Conservation (phyloP, 2,329 filamentous ascomycete genomes). For the Alternaria incomplexa region DNA sequence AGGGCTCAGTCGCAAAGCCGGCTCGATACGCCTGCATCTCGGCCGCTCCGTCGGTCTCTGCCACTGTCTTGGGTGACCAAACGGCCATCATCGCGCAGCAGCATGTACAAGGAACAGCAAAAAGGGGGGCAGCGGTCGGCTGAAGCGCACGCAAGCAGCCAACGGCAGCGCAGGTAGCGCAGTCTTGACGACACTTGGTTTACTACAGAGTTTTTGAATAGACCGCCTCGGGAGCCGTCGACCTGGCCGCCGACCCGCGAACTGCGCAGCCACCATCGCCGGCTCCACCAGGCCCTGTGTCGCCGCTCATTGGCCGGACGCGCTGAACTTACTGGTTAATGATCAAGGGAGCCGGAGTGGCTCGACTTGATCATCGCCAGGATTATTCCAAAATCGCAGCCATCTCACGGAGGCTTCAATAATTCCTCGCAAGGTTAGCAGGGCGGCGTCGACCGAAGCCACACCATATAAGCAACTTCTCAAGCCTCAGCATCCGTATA, state of each 20-base stretch:
- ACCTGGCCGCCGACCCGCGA: conserved; percentile 7
- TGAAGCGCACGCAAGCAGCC: conserved; percentile 17
- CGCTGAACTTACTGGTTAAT: conserved; percentile 13
- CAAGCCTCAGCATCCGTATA: conserved; percentile 15
- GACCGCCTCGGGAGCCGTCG: conserved; percentile 13
- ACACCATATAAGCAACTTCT: conserved; percentile 23
- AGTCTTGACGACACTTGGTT: conserved; percentile 9
- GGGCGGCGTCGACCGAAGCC: conserved; percentile 42
- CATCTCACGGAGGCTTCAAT: conserved; percentile 35
- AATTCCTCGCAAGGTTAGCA: conserved; percentile 24
- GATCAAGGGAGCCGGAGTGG: conserved; percentile 33
- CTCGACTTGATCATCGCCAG: conserved; percentile 41
- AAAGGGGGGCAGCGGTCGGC: conserved; percentile 29
- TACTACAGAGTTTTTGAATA: conserved; percentile 16
- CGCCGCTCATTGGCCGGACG: conserved; percentile 28
- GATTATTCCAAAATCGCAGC: conserved; percentile 34
- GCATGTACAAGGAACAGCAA: conserved; percentile 1
- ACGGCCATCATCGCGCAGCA: conserved; percentile 15
- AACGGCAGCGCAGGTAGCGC: conserved; percentile 12
- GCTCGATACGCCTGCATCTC: conserved; percentile 18
- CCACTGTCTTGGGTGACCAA: conserved; percentile 9
- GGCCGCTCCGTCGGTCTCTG: conserved; percentile 23
- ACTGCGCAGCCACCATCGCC: conserved; percentile 29
- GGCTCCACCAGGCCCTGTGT: conserved; percentile 14
- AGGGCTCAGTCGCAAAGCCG: conserved; percentile 4